Evolutionary conservation across 495 filamentous ascomycete genomes (phyloP), one percentile per base, ranked within the genome.

Genomic region (Penicillium odoratum): DNA sequence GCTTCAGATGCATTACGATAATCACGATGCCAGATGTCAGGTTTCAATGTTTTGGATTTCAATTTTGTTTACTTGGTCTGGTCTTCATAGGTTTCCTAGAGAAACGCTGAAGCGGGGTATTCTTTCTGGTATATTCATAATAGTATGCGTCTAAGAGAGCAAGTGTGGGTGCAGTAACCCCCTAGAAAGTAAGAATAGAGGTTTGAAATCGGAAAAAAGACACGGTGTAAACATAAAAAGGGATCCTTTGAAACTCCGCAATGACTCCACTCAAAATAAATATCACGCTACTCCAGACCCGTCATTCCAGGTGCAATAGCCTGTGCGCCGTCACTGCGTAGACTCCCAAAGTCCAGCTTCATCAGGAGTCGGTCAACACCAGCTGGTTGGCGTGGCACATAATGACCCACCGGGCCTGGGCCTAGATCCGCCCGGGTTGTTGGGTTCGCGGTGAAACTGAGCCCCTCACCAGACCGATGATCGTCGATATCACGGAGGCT

Each of bases 311-410:
- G 53, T 53, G 49, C 31, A 29, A 43, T 55, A 28, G 45, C 29
- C 30, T 56, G 46, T 33, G 53, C 49, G 7, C 51, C 55, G 29
- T 55, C 56, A 40, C 58, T 62, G 44, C 70, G 68, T 26, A 74
- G 64, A 56, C 75, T 79, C 34, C 75, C 82, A 75, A 90, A 91
- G 75, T 94, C 91, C 56, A 96, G 73, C 69, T 93, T 93, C 89
- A 95, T 92, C 45, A 96, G 67, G 67, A 96, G 75, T 51, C 89
- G 77, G 74, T 93, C 89, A 25, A 94, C 84, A 7, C 90, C 88
- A 3, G 85, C 87, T 4, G 85, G 80, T 45, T 85, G 83, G 53
- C 82, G 78, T 7, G 88, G 86, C 51, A 82, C 78, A 68, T 86
- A 91, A 40, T 73, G 69, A 8, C 40, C 40, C 26, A 8, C 42